Base-by-base conservation (phyloP, 257 asterid genomes). In the Pogostemon cablin region DNA sequence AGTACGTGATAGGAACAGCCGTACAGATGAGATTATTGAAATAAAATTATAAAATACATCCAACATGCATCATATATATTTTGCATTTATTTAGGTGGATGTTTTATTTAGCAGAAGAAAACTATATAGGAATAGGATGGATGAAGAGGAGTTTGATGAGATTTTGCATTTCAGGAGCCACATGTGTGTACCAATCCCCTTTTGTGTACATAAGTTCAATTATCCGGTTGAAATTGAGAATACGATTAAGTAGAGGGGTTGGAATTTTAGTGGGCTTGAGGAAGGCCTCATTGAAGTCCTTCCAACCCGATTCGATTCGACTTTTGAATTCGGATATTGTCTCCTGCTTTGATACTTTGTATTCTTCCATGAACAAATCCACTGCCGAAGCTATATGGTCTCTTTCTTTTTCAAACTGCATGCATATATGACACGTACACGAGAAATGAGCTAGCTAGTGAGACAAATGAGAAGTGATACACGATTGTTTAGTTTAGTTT, bases 171-270 rank as follows among this genome's bases (percentile, higher is more conserved):
- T 75, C 56, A 38, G 75, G 80, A 4, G 67, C 80, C 0, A 75
- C 76, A 39, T 75, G 34, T 9, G 72, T 75, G 44, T 69, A 72
- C 78, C 81, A 77, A 46, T 77, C 81, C 10, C 75, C 81, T 62
- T 72, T 61, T 55, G 54, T 68, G 17, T 79, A 79, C 1, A 71
- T 71, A 53, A 55, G 65, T 39, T 79, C 78, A 0, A 62, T 67
- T 3, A 48, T 48, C 53, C 79, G 74, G 48, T 62, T 4, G 38
- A n/a, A 65, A 39, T 80, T 80, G 47, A 80, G 74, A 57, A 80
- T 25, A 50, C 79, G 81, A 20, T 58, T 0, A 47, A 72, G 79
- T 41, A 50, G 15, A 60, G 75, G 66, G 69, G 40, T 17, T 4
- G 78, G 70, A 41, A 79, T 9, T 20, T 43, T 10, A 17, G 76